phyloP scores from a whole-genome alignment of 73 alveolate species.

The Symbiodinium pilosum region DNA sequence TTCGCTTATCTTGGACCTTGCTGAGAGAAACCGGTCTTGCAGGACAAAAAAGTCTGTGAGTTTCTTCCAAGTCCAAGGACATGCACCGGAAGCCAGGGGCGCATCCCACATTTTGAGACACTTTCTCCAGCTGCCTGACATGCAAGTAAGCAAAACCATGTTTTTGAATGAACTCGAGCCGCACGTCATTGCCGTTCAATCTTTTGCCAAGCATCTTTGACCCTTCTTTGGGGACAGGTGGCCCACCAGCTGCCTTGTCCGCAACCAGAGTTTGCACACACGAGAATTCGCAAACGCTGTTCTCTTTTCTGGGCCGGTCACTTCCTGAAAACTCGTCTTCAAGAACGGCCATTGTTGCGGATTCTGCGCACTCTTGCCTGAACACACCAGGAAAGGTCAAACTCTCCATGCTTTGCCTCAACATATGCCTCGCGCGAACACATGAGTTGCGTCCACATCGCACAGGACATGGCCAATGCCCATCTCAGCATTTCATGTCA shows the following conservation, averaged over 20 bases:
- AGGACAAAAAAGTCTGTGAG: background rate
- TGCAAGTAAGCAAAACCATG: background rate
- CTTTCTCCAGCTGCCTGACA: conserved; percentile 2
- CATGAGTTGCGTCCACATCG: background rate
- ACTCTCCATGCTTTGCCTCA: too few species aligned
- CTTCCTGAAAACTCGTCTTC: too few species aligned
- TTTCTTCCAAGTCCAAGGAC: background rate
- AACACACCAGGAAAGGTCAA: too few species aligned
- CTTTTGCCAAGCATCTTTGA: background rate
- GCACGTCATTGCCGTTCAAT: background rate
- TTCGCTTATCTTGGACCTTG: conserved; percentile 59
- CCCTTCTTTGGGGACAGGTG: background rate
- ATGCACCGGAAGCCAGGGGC: conserved; percentile 90
- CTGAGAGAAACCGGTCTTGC: background rate
- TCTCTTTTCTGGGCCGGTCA: background rate
- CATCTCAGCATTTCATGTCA: background rate
- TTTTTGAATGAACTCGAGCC: background rate
- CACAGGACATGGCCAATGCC: background rate
- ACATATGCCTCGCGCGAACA: background rate
- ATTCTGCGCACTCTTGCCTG: too few species aligned
- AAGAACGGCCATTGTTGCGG: too few species aligned
- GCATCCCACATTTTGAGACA: conserved; percentile 73
- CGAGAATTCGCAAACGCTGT: background rate
- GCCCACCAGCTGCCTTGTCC: background rate
- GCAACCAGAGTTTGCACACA: too few species aligned